Evolutionary conservation across 1,284 basidiomycete genomes (phyloP).

Genomic region (Apiotrichum gracile): DNA sequence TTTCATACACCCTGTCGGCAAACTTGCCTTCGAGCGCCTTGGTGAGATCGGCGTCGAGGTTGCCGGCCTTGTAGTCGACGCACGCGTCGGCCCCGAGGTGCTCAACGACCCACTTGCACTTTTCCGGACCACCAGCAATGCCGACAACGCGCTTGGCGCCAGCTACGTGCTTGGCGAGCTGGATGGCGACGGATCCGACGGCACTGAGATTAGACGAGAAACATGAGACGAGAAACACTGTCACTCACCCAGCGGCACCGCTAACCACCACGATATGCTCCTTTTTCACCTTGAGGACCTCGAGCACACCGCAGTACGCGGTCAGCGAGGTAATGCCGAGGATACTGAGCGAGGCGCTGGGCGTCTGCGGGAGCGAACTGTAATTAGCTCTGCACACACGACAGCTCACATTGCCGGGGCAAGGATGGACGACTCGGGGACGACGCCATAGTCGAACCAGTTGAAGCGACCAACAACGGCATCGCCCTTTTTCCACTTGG

Average conservation of each 20-base stretch:
- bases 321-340: slow-evolving; percentile 32
- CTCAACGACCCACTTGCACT: slow-evolving; percentile 49
- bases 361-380: not conserved
- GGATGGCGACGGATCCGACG: slow-evolving; percentile 32
- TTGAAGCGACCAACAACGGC: slow-evolving; percentile 16
- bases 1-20: slow-evolving; percentile 41
- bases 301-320: slow-evolving; percentile 37
- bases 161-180: slow-evolving; percentile 44
- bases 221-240: not conserved
- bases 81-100: slow-evolving; percentile 49
- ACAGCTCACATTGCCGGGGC: not conserved
- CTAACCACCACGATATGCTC: slow-evolving; percentile 43
- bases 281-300: slow-evolving; percentile 36
- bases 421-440: slow-evolving; percentile 10
- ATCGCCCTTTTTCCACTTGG: slow-evolving; percentile 25
- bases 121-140: slow-evolving; percentile 50
- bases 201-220: slow-evolving; percentile 12
- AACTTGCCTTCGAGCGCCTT: slow-evolving; percentile 14
- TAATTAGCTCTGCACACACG: not conserved
- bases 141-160: slow-evolving; percentile 49
- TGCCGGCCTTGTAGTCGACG: slow-evolving; percentile 49
- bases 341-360: slow-evolving; percentile 15
- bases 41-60: not conserved
- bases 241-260: slow-evolving; percentile 39
- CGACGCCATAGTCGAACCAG: slow-evolving; percentile 35